Evolutionary conservation across 2,329 filamentous ascomycete genomes (phyloP), one percentile per base, ranked within the genome.

Genomic region (Aspergillus amoenus): DNA sequence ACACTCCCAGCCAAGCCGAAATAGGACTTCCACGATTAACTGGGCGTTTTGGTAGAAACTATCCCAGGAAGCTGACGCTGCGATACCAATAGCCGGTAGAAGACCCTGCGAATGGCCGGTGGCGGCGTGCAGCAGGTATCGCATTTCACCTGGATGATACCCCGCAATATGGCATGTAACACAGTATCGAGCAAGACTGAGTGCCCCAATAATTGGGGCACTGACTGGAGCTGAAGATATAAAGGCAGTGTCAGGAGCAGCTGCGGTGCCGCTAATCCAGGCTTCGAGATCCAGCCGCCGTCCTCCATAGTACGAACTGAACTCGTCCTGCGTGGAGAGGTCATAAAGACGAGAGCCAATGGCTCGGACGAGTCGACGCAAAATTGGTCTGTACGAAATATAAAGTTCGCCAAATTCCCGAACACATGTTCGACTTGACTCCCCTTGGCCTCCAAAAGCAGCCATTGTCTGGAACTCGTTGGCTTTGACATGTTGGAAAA

Each of bases 51-150:
- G 60, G n/a, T 69, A 62, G 50, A 73, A 75, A 6, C 63, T 62
- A 13, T 69, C 66, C 74, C 74, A 77, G 1, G 66, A 66, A 6
- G 64, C 62, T 0, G 69, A 70, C 1, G 65, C 63, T 1, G 75
- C 65, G 2, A 76, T 64, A n/a, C 63, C 66, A 17, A 73, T 69
- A 3, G 75, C 73, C 12, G 71, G 63, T 17, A 76, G 58, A 9
- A 77, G 61, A 12, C 75, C 75, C 46, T 78, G 75, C 3, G 72
- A 75, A 56, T 77, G 75, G 4, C 75, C 75, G 3, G 72, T 71
- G 1, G 67, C 57, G 4, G 64, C 70, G 50, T 43, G 60, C 44
- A 65, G 64, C 27, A 47, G 53, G 24, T 60, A 53, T 11, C 65
- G 60, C 48, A 75, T 54, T 7, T 70, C 66, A 3, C 71, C 72